Evolutionary conservation across 2,329 filamentous ascomycete species (phyloP).

Genomic region (Epichloe gansuensis): DNA sequence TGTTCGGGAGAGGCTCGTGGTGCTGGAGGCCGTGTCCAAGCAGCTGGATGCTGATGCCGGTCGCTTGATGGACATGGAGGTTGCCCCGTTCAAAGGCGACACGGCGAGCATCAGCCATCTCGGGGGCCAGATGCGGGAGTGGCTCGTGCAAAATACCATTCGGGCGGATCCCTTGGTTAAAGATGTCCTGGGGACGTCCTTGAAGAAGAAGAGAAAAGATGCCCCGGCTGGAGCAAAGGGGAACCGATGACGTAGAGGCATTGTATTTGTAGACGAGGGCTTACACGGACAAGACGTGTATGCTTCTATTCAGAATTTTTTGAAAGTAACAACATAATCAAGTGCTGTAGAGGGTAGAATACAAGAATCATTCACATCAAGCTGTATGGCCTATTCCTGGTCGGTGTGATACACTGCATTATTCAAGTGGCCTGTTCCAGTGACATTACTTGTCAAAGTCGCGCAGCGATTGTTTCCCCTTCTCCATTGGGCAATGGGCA

Average conservation of each 20-base stretch:
- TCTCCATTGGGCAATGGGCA: too few relatives aligned
- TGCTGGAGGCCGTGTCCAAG: slow-evolving; percentile 47
- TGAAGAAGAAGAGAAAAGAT: slow-evolving; percentile 49
- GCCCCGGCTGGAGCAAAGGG: slow-evolving; percentile 49
- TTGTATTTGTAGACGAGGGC: neutral
- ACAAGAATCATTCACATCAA: too few relatives aligned
- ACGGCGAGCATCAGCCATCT: slow-evolving; percentile 43
- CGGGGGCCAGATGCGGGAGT: slow-evolving; percentile 64
- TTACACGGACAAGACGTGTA: neutral
- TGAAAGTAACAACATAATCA: too few relatives aligned
- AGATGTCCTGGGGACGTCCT: slow-evolving; percentile 58
- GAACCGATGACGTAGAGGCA: slow-evolving; percentile 21
- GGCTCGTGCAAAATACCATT: slow-evolving; percentile 78
- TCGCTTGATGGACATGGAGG: slow-evolving; percentile 62
- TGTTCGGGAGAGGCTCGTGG: slow-evolving; percentile 49
- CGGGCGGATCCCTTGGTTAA: slow-evolving; percentile 68
- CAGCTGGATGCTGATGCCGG: slow-evolving; percentile 56
- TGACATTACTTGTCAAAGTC: too few relatives aligned
- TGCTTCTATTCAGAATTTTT: neutral
- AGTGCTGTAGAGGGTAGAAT: too few relatives aligned
- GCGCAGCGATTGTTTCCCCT: too few relatives aligned
- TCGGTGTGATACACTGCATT: too few relatives aligned
- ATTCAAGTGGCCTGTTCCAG: too few relatives aligned
- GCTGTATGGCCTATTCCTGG: too few relatives aligned
- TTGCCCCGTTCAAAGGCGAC: slow-evolving; percentile 71